These are phyloP conservation scores for Lentinula edodes DNA, from an alignment of 768 basidiomycete genomes.

Conservation along the genomic window DNA sequence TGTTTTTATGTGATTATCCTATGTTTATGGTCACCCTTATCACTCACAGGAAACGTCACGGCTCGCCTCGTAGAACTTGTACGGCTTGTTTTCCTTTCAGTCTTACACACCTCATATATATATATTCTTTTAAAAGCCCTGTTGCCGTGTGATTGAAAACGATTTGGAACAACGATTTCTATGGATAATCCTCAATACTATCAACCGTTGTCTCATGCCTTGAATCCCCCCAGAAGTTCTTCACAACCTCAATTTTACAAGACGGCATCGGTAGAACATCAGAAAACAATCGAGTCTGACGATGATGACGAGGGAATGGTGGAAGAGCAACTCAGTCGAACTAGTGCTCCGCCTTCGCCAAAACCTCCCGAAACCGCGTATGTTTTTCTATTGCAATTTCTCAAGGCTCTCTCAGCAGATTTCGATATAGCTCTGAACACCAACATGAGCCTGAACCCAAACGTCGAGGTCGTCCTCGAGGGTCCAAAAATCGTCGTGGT, in stretches of 20 bases:
- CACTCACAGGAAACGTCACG: conserved; percentile 8
- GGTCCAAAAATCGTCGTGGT: conserved; percentile 67
- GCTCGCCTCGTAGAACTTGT: neutral
- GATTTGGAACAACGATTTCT: neutral
- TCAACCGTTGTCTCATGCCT: conserved; percentile 75
- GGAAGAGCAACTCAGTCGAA: conserved; percentile 57
- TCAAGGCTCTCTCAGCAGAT: neutral
- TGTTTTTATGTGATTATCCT: conserved; percentile 2
- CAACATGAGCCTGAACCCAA: conserved; percentile 41
- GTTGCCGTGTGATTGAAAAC: neutral
- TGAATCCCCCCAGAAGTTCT: conserved; percentile 45
- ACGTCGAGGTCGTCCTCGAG: conserved; percentile 72
- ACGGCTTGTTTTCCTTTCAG: neutral
- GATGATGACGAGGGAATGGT: conserved; percentile 73
- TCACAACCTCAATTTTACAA: conserved; percentile 8
- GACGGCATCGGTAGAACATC: conserved; percentile 38
- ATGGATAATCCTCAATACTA: conserved; percentile 78
- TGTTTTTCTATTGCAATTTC: neutral
- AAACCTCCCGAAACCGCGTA: conserved; percentile 18
- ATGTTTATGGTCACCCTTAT: conserved; percentile 8
- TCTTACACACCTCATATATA: neutral
- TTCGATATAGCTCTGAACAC: neutral
- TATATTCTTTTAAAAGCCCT: neutral
- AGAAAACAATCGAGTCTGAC: conserved; percentile 58
- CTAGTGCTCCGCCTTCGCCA: conserved; percentile 31